These are phyloP conservation scores for Globisporangium spiculum DNA, from an alignment of 352 stramenopile species.

Conservation along the genomic window DNA sequence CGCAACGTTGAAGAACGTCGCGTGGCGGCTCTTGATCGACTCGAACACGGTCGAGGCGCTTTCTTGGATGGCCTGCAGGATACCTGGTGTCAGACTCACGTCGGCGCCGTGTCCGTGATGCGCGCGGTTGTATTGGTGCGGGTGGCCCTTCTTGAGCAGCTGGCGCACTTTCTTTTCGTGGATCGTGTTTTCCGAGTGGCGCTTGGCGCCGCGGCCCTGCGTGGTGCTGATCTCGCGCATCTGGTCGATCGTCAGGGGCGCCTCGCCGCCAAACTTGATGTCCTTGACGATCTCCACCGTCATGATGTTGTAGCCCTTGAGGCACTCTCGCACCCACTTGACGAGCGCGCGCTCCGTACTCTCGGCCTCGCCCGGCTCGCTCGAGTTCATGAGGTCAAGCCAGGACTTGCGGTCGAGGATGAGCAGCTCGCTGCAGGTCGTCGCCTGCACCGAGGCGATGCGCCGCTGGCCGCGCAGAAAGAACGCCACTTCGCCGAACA, in stretches of 20 bases:
- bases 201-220: constrained; percentile 1
- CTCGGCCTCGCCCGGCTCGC: constrained; percentile 37
- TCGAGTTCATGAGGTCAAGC: constrained; percentile 46
- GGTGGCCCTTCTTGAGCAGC: constrained; percentile 28
- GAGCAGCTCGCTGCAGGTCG: constrained; percentile 59
- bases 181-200: constrained; percentile 26
- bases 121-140: background rate
- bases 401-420: constrained; percentile 49
- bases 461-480: constrained; percentile 58
- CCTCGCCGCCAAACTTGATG: constrained; percentile 39
- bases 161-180: constrained; percentile 43
- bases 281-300: constrained; percentile 71
- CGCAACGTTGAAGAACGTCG: constrained; percentile 9
- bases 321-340: constrained; percentile 56
- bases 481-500: constrained; percentile 81
- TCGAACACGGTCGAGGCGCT: background rate
- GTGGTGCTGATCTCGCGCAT: constrained; percentile 18
- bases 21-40: background rate
- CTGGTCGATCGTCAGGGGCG: constrained; percentile 39
- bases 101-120: background rate
- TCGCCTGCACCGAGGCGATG: constrained; percentile 64
- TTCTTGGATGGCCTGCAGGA: constrained; percentile 5
- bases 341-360: constrained; percentile 36
- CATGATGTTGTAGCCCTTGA: constrained; percentile 73
- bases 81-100: background rate